Evolutionary conservation across 2,329 filamentous ascomycete genomes (phyloP).

Genomic region (Pyricularia sp.): DNA sequence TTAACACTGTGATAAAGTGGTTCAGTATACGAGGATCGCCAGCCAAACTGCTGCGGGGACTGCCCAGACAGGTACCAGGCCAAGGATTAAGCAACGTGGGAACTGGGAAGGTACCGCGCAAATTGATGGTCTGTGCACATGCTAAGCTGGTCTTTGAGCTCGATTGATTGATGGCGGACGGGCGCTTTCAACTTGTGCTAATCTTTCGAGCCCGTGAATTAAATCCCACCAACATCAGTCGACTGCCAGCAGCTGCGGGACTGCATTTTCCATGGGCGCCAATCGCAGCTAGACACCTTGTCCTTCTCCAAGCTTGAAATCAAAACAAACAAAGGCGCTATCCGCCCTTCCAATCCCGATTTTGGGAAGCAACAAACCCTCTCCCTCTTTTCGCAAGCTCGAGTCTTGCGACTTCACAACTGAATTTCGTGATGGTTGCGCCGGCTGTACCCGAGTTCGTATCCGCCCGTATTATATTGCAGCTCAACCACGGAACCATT

Average conservation of each 20-base stretch:
- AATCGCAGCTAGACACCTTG: background rate
- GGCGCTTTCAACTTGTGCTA: background rate
- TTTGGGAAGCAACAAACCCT: background rate
- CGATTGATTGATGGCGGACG: background rate
- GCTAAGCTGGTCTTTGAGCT: conserved; percentile 2
- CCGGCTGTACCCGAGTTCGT: conserved; percentile 65
- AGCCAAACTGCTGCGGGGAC: background rate
- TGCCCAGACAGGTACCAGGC: background rate
- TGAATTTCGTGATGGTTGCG: conserved; percentile 45
- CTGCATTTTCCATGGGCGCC: background rate
- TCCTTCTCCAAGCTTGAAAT: background rate
- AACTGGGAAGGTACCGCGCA: background rate
- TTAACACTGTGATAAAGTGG: background rate
- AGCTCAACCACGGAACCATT: conserved; percentile 3
- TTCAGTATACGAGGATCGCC: background rate
- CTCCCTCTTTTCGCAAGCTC: background rate
- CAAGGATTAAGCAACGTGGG: background rate
- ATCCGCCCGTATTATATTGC: background rate
- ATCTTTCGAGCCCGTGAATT: background rate
- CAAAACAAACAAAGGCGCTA: background rate
- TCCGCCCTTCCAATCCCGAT: background rate
- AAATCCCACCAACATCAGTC: background rate
- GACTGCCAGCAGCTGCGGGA: background rate
- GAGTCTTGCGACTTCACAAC: background rate
- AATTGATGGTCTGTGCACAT: conserved; percentile 1